phyloP scores from a whole-genome alignment of 1,284 basidiomycete species.

The Bjerkandera adusta region DNA sequence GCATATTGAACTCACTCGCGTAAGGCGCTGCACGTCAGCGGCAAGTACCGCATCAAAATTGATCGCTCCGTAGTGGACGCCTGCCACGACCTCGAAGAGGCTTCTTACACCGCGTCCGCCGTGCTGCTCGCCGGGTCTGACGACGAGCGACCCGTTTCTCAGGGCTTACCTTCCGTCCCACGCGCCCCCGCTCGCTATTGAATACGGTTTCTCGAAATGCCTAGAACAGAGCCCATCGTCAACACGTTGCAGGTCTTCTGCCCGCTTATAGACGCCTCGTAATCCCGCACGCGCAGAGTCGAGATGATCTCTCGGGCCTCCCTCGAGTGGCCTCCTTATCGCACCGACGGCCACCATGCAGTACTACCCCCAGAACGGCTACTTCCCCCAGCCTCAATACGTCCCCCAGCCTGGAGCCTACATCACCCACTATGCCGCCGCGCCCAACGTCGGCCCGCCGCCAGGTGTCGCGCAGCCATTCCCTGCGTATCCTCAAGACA shows the following conservation, averaged over 20 bases:
- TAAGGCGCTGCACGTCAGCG: constrained; percentile 7
- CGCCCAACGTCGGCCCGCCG: constrained; percentile 9
- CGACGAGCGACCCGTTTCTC: too few relatives aligned
- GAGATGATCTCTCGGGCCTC: constrained; percentile 8
- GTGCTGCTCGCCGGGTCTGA: too few relatives aligned
- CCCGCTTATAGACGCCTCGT: constrained; percentile 14
- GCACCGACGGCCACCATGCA: constrained; percentile 23
- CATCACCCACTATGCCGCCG: constrained; percentile 2
- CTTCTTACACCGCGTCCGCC: too few relatives aligned
- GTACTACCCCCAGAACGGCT: constrained; percentile 18
- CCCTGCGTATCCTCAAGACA: constrained; percentile 4
- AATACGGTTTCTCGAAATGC: too few relatives aligned
- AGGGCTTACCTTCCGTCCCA: too few relatives aligned
- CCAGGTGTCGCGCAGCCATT: not conserved
- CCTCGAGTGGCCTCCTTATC: not conserved
- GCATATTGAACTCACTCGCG: constrained; percentile 3
- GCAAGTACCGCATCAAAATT: not conserved
- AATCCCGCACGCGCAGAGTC: not conserved
- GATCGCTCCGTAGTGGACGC: not conserved
- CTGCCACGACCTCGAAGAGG: too few relatives aligned
- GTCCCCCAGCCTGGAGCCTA: not conserved
- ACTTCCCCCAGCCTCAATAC: too few relatives aligned
- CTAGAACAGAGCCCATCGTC: too few relatives aligned
- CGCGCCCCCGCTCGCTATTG: too few relatives aligned
- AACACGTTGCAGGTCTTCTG: constrained; percentile 19